A percentile compares a stretch with the other conserved stretches of the same genome.
Conservation (phyloP, 1,284 basidiomycete species). For the Rhizoctonia solani region DNA sequence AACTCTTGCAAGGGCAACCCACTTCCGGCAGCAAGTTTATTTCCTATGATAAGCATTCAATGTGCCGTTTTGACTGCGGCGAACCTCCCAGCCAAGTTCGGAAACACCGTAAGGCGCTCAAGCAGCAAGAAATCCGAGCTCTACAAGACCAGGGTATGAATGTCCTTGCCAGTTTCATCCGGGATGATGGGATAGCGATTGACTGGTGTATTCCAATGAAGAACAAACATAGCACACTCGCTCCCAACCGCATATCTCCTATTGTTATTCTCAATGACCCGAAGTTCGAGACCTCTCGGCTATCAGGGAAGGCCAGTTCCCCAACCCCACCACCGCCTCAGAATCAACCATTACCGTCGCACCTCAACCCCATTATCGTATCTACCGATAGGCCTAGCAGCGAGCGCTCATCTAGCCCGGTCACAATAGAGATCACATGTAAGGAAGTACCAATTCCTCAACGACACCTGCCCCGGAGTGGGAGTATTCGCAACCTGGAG, state of each 20-base stretch:
- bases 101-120: background rate
- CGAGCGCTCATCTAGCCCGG: background rate
- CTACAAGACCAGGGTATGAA: conserved; percentile 3
- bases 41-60: conserved; percentile 5
- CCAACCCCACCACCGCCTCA: too few species aligned
- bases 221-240: background rate
- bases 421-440: background rate
- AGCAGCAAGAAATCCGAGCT: background rate
- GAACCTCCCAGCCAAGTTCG: background rate
- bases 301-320: too few species aligned
- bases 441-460: conserved; percentile 4
- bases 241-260: background rate
- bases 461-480: background rate
- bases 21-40: conserved; percentile 20
- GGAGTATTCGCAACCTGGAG: conserved; percentile 5
- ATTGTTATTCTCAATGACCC: too few species aligned
- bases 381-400: background rate
- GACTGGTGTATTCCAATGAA: conserved; percentile 13
- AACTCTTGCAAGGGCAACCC: background rate
- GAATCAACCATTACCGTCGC: background rate
- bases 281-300: too few species aligned
- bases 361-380: background rate
- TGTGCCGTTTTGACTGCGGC: conserved; percentile 12
- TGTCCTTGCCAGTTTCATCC: conserved; percentile 5
- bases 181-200: conserved; percentile 31